Conservation (phyloP, 2,329 filamentous ascomycete genomes). For the Kalmusia sp. region DNA sequence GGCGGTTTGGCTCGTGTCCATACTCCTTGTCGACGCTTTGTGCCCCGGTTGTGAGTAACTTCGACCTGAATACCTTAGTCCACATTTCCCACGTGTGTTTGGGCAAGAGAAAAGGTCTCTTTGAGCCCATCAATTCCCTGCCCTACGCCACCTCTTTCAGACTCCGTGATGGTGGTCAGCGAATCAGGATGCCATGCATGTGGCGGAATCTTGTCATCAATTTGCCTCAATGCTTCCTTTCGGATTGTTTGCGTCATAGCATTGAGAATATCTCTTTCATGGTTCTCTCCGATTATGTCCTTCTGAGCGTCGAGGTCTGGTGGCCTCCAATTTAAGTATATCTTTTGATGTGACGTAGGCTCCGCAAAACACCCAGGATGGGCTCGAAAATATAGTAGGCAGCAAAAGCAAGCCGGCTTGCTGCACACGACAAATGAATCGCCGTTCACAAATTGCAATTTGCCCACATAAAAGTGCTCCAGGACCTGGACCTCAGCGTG, state of each 20-base stretch:
- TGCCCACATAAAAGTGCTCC: conserved; percentile 52
- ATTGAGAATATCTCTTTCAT: conserved; percentile 19
- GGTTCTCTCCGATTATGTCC: conserved; percentile 2
- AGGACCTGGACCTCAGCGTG: conserved; percentile 59
- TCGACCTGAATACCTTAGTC: not conserved
- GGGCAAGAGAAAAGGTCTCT: too few species aligned
- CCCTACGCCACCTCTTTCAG: not conserved
- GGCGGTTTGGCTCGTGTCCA: not conserved
- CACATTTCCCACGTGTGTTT: too few species aligned
- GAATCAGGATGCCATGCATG: not conserved
- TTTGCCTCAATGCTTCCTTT: conserved; percentile 20
- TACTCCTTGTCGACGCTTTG: not conserved
- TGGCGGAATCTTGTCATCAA: conserved; percentile 14
- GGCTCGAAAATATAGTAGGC: conserved; percentile 53
- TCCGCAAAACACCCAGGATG: conserved; percentile 42
- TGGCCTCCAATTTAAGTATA: conserved; percentile 53
- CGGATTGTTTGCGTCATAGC: conserved; percentile 18
- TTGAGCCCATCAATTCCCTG: too few species aligned
- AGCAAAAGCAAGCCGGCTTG: conserved; percentile 61
- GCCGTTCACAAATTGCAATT: conserved; percentile 43
- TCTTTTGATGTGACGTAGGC: conserved; percentile 47
- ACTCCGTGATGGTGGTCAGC: not conserved
- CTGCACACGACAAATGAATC: conserved; percentile 60
- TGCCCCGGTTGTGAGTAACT: not conserved
- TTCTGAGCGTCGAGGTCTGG: conserved; percentile 16